A percentile compares a stretch with the other conserved stretches of the same genome.
Evolutionary conservation across 257 asterid species (phyloP).

Genomic region (Solanum chiquidenum): DNA sequence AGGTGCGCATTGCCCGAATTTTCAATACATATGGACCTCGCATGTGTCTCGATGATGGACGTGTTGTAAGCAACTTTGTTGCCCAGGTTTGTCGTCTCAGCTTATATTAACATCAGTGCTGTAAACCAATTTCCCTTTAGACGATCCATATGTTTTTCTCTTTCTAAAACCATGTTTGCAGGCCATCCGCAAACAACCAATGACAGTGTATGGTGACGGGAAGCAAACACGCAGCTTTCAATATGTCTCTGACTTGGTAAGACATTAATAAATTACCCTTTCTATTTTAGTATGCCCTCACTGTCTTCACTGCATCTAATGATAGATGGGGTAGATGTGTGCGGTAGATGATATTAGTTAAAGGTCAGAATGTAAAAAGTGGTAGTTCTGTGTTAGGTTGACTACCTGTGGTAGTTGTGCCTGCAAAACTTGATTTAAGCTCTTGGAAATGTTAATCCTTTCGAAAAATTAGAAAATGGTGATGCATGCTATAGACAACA

Average conservation of each 20-base stretch:
- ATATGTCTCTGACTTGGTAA: slow-evolving; percentile 86
- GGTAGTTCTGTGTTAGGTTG: background rate
- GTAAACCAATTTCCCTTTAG: background rate
- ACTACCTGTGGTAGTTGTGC: background rate
- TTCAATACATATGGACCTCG: slow-evolving; percentile 98
- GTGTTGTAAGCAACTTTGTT: slow-evolving; percentile 96
- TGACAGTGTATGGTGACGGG: slow-evolving; percentile 95
- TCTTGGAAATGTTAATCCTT: background rate
- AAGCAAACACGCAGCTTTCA: slow-evolving; percentile 94
- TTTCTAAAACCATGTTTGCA: slow-evolving; percentile 12
- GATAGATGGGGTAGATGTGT: background rate
- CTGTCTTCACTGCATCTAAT: background rate
- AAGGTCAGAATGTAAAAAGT: background rate
- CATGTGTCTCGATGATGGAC: slow-evolving; percentile 97
- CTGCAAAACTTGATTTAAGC: background rate
- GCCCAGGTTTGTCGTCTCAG: slow-evolving; percentile 56
- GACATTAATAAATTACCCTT: background rate
- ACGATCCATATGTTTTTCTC: background rate
- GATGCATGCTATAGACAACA: background rate
- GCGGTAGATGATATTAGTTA: background rate
- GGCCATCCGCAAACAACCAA: slow-evolving; percentile 85
- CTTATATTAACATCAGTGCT: background rate
- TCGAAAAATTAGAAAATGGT: background rate
- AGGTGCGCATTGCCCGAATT: slow-evolving; percentile 98
- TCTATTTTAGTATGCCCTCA: background rate